Base-by-base conservation (phyloP, 805 yeast species). In the Myxozyma udenii region DNA sequence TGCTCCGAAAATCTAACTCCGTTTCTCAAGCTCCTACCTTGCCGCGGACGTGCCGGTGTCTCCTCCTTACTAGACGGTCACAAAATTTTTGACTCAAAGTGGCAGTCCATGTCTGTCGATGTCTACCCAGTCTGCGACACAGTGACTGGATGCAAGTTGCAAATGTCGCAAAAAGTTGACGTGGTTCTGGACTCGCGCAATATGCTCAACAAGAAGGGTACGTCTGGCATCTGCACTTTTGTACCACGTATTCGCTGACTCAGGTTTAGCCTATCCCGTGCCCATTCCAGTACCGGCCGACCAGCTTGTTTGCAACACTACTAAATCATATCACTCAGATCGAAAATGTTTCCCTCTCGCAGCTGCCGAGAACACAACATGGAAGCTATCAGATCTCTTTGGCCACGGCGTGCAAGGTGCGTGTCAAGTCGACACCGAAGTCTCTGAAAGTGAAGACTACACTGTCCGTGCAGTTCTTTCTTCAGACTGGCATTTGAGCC, bases 1-100 rank as follows among this genome's bases (percentile, higher is more conserved):
- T 93, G 98, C 69, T 93, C 98, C 0, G 98, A 93, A 67, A 93
- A 93, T 69, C 75, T 93, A 64, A 91, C 98, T 0, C 98, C 98
- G 0, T 88, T 91, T 61, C 68, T 93, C 56, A 90, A 89, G 65
- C 73, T 93, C 55, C 74, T 93, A 25, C 98, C 98, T 2, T 86
- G 97, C 9, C 84, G 87, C 64, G 97, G 96, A 1, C 85, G 83
- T 66, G 82, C 95, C 0, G 98, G 98, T 2, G 72, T 93, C 36
- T 79, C 95, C 0, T 78, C 95, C 0, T 72, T 91, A 38, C 72
- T 93, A 22, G 95, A 89, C 62, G 98, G 98, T 18, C 65, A 62
- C 47, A 46, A 45, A 24, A 78, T 88, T 6, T 93, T 89, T 67
- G 95, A 89, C 64, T 82, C 96, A 0, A 81, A 83, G 57, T 93